A percentile compares a stretch with the other conserved stretches of the same genome.
Conservation (phyloP, 495 filamentous ascomycete genomes). For the Entonaema liquescens region DNA sequence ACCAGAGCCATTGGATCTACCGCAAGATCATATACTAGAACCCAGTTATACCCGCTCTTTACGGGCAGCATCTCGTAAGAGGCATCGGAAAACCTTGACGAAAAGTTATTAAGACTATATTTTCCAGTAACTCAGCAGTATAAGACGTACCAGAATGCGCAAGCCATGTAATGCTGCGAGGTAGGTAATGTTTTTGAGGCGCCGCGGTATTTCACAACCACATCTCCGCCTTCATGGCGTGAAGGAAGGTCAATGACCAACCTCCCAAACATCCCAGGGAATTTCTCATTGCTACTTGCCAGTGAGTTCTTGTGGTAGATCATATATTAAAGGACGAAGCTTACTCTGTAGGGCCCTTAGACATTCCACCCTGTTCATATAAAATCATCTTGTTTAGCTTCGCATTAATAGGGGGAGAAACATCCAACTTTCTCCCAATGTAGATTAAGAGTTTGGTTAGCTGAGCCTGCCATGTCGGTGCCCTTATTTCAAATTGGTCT, state of each 20-base stretch:
- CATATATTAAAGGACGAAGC: conserved; percentile 3
- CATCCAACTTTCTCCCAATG: conserved; percentile 46
- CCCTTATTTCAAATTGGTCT: conserved; percentile 54
- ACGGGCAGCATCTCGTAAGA: conserved; percentile 62
- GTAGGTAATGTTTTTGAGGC: conserved; percentile 49
- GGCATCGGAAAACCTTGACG: conserved; percentile 59
- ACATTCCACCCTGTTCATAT: conserved; percentile 64
- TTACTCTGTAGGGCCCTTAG: conserved; percentile 61
- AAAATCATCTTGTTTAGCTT: conserved; percentile 65
- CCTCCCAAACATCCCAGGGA: conserved; percentile 65
- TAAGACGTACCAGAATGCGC: conserved; percentile 54
- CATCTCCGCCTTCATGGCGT: conserved; percentile 60
- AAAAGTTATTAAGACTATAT: conserved; percentile 14
- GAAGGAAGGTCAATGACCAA: conserved; percentile 64
- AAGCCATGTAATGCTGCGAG: conserved; percentile 51
- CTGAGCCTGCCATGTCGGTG: conserved; percentile 47
- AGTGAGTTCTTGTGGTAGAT: background rate
- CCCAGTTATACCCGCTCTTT: conserved; percentile 58
- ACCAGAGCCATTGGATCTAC: conserved; percentile 25
- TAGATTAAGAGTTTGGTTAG: conserved; percentile 34
- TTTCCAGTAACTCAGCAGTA: background rate
- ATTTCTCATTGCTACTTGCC: conserved; percentile 55
- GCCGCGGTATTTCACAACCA: conserved; percentile 55
- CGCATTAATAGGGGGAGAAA: conserved; percentile 46
- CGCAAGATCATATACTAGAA: conserved; percentile 65